These are phyloP conservation scores for Diplodia corticola DNA, from an alignment of 2,329 filamentous ascomycete species.

Conservation along the genomic window DNA sequence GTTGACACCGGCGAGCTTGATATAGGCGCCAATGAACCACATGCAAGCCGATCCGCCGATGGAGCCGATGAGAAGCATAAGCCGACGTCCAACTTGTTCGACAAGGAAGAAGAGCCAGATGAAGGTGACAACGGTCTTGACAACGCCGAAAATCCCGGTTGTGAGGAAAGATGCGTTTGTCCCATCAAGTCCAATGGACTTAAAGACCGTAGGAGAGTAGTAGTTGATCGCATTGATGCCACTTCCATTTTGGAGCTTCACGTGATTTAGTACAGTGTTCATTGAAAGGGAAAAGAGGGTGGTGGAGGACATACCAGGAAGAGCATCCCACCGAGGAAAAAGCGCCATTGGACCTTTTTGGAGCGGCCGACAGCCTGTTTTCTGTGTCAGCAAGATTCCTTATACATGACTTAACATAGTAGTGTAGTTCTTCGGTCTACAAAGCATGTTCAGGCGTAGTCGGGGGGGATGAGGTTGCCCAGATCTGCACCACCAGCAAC, in stretches of 20 bases:
- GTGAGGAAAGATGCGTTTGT: constrained; percentile 63
- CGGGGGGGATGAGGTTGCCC: constrained; percentile 29
- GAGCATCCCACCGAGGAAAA: constrained; percentile 71
- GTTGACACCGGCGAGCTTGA: constrained; percentile 45
- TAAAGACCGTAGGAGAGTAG: constrained; percentile 64
- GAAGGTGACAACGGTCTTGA: constrained; percentile 69
- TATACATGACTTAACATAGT: too few relatives aligned
- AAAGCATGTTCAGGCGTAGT: constrained; percentile 37
- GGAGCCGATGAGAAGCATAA: constrained; percentile 66
- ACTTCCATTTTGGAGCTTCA: constrained; percentile 71
- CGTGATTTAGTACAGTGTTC: neutral
- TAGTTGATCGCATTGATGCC: constrained; percentile 45
- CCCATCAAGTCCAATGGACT: constrained; percentile 61
- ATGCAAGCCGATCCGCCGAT: constrained; percentile 63
- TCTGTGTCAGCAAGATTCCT: neutral
- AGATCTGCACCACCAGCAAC: neutral
- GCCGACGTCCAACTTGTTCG: constrained; percentile 63
- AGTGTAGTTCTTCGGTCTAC: too few relatives aligned
- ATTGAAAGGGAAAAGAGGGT: neutral
- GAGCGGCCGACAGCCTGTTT: constrained; percentile 13
- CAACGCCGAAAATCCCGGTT: constrained; percentile 74
- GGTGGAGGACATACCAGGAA: constrained; percentile 46
- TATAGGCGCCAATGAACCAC: constrained; percentile 65
- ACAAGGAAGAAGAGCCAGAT: constrained; percentile 70
- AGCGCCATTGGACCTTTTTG: constrained; percentile 65